These are phyloP conservation scores for Lipomyces anomalus DNA, from an alignment of 805 yeast genomes.

Conservation along the genomic window DNA sequence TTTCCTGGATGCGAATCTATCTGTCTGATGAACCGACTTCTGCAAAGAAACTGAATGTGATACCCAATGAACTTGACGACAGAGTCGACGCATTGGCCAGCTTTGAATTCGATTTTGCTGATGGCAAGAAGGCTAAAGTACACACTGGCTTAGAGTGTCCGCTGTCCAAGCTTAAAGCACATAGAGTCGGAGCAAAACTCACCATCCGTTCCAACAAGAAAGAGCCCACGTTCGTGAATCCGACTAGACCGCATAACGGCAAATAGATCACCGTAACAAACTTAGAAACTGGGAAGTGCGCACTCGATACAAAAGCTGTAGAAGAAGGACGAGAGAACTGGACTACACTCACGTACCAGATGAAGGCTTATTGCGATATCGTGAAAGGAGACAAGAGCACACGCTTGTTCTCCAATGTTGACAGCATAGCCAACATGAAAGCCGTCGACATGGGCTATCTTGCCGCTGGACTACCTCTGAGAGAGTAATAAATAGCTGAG, in stretches of 20 bases:
- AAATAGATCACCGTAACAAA: conserved; percentile 16
- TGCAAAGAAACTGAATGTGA: conserved; percentile 4
- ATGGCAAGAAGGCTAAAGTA: conserved; percentile 4
- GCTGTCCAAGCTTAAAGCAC: background rate
- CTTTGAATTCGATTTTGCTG: conserved; percentile 10
- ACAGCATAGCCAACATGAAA: conserved; percentile 12
- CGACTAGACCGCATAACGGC: conserved; percentile 11
- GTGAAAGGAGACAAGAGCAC: conserved; percentile 7
- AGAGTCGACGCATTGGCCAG: conserved; percentile 9
- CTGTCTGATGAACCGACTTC: conserved; percentile 12
- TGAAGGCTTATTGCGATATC: conserved; percentile 12
- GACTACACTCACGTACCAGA: conserved; percentile 19
- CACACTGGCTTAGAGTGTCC: conserved; percentile 14
- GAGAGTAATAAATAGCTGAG: no score
- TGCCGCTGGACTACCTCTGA: conserved; percentile 16
- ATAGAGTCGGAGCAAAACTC: conserved; percentile 9
- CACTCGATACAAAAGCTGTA: no score
- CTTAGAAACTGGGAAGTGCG: conserved; percentile 9
- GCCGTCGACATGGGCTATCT: conserved; percentile 20
- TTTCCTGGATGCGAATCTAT: conserved; percentile 20
- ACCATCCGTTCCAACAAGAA: conserved; percentile 14
- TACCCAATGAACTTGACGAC: conserved; percentile 4
- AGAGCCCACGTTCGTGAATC: conserved; percentile 6
- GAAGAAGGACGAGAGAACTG: conserved; percentile 15
- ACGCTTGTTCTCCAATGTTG: conserved; percentile 7